Percentiles rank a stretch among this genome's conserved stretches.
Conservation (phyloP, 106 monocot genomes). For the Chionographis japonica region DNA sequence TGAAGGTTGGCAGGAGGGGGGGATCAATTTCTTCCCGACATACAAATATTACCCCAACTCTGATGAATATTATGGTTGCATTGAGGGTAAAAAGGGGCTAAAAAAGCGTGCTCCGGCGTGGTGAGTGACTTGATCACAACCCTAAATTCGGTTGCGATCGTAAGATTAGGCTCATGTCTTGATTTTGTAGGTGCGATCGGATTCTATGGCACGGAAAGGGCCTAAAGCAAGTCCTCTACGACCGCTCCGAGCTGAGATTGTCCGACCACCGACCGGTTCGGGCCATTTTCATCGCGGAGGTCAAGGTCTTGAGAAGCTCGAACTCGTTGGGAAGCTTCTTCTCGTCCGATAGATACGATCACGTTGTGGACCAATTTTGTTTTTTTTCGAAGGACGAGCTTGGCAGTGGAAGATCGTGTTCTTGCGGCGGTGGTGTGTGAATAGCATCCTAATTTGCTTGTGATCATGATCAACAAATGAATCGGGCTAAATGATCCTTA, state of each 20-base stretch:
- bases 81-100: constrained; percentile 25
- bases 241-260: constrained; percentile 34
- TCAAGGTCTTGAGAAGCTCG: constrained; percentile 12
- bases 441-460: too few species aligned
- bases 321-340: constrained; percentile 16
- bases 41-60: constrained; percentile 85
- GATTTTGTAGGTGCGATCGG: constrained; percentile 53
- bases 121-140: neutral
- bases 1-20: constrained; percentile 74
- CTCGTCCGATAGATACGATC: constrained; percentile 16
- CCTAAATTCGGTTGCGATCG: too few species aligned
- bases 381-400: neutral
- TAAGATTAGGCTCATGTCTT: neutral
- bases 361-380: neutral
- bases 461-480: neutral
- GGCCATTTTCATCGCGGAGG: constrained; percentile 34
- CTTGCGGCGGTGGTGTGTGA: too few species aligned
- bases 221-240: constrained; percentile 41
- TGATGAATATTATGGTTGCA: constrained; percentile 57
- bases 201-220: constrained; percentile 67
- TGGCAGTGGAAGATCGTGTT: constrained; percentile 8
- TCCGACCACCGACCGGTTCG: constrained; percentile 69
- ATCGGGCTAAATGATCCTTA: too few species aligned
- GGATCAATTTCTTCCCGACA: constrained; percentile 67
- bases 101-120: constrained; percentile 53